Evolutionary conservation across 345 rosid genomes (phyloP), one percentile per base, ranked within the genome.

Genomic region (Populus ilicifolia): DNA sequence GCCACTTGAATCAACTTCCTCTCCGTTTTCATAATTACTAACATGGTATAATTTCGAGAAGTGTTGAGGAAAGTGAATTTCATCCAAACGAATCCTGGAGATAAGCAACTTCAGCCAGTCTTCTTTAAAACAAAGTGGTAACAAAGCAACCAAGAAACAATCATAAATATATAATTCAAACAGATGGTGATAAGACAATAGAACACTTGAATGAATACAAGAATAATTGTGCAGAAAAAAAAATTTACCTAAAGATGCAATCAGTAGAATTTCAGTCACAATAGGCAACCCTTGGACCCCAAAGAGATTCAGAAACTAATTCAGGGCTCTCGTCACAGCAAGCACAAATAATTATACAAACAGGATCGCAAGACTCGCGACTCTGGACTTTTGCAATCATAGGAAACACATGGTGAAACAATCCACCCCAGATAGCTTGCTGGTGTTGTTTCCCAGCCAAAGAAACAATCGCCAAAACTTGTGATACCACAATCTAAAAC

Each of bases 41-140:
- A 33, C 72, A 63, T 69, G 8, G 68, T 56, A 52, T 67, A 89
- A 69, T 62, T 66, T 75, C 17, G 86, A 78, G 83, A 93, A 89
- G 54, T 92, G 77, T 8, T 50, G 30, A 14, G 83, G 85, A 59
- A 95, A 90, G 83, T 75, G 83, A 43, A 67, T 62, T 20, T 85
- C 91, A 69, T 89, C 93, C 65, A 92, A 50, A 75, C 96, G 90
- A 33, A 88, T 79, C 61, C 89, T 86, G 27, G 94, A 90, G n/a
- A 95, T 81, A 69, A 95, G 77, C 73, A 90, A 56, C 88, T 90
- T 90, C 36, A 93, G 85, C 99, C 98, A 93, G 71, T 90, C 87
- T 80, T 89, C 98, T 23, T 78, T 67, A 80, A 85, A 89, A 70
- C 97, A 94, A 87, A 87, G 96, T 90, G 84, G 73, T 21, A 50